Base-by-base conservation (phyloP, 2,329 filamentous ascomycete species). In the Iodosphaeria phyllophila region DNA sequence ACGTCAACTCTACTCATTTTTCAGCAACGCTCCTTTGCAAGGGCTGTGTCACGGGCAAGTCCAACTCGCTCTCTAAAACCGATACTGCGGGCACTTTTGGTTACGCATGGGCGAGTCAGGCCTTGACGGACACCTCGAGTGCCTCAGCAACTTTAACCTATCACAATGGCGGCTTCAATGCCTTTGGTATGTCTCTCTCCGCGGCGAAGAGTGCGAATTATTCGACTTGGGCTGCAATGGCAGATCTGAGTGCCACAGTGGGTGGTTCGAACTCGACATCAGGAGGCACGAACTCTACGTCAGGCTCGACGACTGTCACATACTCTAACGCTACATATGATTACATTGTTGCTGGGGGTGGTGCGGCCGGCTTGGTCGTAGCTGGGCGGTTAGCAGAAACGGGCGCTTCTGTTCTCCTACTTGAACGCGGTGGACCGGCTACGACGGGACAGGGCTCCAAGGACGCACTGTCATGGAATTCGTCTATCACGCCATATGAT, bases 21-120 rank as follows among this genome's bases (percentile, higher is more conserved):
- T 56, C 55, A 3, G 61, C 58, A 32, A 66, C 61, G 1, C 66
- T 64, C 41, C 49, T 65, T 18, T 67, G 61, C 35, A 41, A 48
- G 22, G 46, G 47, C 8, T 60, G 56, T 28, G 42, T 56, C 28
- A 39, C 42, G 11, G 39, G 40, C 5, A 48, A 51, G 27, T 33
- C 39, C 8, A 46, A 45, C 1, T 40, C 36, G 9, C 38, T 52
- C 23, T 35, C 39, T 7, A 28, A 38, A 17, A 31, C 42, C 11
- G 34, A 30, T 13, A 33, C 32, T 14, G 34, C 27, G 4, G 35
- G 39, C 18, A 34, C 49, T 13, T 38, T 57, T 11, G 51, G 50
- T n/a, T 58, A 48, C 29, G 52, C 52, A 8, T 46, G 46, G 24
- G 49, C 50, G 5, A 38, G 36, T 6, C 38, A 36, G 6, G 40